These are phyloP conservation scores for Tricholoma hemisulphureum DNA, from an alignment of 768 basidiomycete genomes.

Conservation along the genomic window DNA sequence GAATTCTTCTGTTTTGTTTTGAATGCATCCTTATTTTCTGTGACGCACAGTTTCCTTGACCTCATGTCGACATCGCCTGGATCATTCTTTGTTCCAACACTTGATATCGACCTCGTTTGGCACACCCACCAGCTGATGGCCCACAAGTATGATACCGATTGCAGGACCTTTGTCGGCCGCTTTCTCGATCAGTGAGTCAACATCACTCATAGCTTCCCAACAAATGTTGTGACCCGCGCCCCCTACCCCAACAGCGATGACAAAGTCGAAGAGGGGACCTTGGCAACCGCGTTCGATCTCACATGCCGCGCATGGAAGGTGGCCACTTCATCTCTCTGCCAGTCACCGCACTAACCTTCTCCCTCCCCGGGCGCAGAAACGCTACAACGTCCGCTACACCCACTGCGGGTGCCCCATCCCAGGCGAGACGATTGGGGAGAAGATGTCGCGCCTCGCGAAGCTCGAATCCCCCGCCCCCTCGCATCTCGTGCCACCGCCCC, in stretches of 20 bases:
- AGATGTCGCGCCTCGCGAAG: slow-evolving; percentile 32
- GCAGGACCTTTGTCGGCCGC: slow-evolving; percentile 34
- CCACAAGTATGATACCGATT: slow-evolving; percentile 40
- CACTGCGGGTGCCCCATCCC: slow-evolving; percentile 55
- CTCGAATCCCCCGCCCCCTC: slow-evolving; percentile 18
- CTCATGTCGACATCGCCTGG: slow-evolving; percentile 39
- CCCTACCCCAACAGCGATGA: slow-evolving; percentile 36
- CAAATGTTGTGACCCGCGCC: neutral
- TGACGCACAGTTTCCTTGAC: slow-evolving; percentile 41
- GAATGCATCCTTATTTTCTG: neutral
- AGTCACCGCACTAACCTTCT: too few relatives aligned
- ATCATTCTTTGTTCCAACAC: slow-evolving; percentile 49
- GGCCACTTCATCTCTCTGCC: neutral
- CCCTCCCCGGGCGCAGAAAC: too few relatives aligned
- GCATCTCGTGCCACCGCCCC: slow-evolving; percentile 30
- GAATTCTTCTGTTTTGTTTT: neutral
- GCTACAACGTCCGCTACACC: slow-evolving; percentile 48
- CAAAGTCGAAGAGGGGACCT: slow-evolving; percentile 25
- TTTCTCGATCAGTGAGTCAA: slow-evolving; percentile 46
- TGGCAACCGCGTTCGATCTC: slow-evolving; percentile 27
- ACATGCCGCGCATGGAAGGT: slow-evolving; percentile 28
- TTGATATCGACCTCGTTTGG: slow-evolving; percentile 70
- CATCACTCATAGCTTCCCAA: neutral
- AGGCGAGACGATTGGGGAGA: slow-evolving; percentile 40
- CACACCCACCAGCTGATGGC: slow-evolving; percentile 61